phyloP scores from a whole-genome alignment of 2,329 filamentous ascomycete genomes.

The Spiromastix sp. region DNA sequence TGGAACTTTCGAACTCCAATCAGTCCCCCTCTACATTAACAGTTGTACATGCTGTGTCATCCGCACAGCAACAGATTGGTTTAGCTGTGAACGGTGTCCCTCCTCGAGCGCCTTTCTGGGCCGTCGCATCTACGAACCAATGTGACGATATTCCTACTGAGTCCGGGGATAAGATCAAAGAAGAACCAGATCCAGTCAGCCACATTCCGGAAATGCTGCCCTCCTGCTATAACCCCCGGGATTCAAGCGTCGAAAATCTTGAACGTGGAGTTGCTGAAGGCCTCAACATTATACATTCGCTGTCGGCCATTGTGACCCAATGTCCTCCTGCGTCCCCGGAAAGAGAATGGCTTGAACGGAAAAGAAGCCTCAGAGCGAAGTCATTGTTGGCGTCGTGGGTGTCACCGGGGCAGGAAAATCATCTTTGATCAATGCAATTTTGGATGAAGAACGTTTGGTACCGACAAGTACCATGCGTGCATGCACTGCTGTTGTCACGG shows the following conservation, averaged over 20 bases:
- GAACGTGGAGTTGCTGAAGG: background rate
- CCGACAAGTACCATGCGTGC: slow-evolving; percentile 51
- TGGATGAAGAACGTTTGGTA: slow-evolving; percentile 49
- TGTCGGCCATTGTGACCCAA: background rate
- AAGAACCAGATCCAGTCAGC: too few species aligned
- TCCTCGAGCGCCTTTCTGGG: too few species aligned
- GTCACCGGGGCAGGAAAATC: slow-evolving; percentile 54
- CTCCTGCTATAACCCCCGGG: background rate
- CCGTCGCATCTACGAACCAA: too few species aligned
- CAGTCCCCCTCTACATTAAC: too few species aligned
- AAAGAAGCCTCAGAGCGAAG: slow-evolving; percentile 21
- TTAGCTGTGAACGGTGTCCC: too few species aligned
- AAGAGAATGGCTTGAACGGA: background rate
- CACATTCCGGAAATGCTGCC: too few species aligned
- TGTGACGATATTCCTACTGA: too few species aligned
- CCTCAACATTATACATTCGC: background rate
- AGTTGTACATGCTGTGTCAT: too few species aligned
- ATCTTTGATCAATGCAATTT: slow-evolving; percentile 52
- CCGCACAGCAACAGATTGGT: too few species aligned
- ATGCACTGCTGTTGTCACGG: slow-evolving; percentile 52
- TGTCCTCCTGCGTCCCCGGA: background rate
- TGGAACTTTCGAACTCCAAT: too few species aligned
- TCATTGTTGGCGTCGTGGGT: slow-evolving; percentile 50
- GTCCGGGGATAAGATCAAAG: too few species aligned
- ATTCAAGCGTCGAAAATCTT: background rate